Percentiles rank a stretch among this genome's conserved stretches.
Conservation (phyloP, 257 asterid genomes). For the Cinchona pubescens region DNA sequence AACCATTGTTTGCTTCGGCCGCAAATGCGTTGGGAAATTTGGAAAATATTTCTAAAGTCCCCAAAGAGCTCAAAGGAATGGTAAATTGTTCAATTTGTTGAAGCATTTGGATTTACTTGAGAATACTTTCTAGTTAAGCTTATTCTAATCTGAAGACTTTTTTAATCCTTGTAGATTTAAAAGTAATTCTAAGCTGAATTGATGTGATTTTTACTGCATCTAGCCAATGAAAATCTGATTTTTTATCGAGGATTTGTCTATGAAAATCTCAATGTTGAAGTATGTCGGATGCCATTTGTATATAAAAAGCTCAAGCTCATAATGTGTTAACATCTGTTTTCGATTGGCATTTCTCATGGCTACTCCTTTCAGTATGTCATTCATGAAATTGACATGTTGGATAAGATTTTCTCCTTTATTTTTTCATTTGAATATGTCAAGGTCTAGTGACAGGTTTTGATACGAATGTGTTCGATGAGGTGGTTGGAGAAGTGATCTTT, state of each 20-base stretch:
- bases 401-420: too few species aligned
- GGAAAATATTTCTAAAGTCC: constrained; percentile 69
- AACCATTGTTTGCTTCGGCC: constrained; percentile 85
- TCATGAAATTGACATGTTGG: too few species aligned
- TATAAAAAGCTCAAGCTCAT: too few species aligned
- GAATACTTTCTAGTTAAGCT: not conserved
- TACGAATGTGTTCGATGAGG: too few species aligned
- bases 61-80: constrained; percentile 95
- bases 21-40: constrained; percentile 82
- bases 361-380: too few species aligned
- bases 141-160: not conserved
- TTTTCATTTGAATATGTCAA: not conserved
- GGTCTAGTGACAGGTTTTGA: not conserved
- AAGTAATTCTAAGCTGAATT: not conserved
- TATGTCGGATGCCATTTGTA: too few species aligned
- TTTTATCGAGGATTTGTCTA: too few species aligned
- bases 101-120: not conserved
- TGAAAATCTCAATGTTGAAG: not conserved
- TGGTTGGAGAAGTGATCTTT: not conserved
- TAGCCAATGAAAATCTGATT: not conserved
- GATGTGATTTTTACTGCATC: too few species aligned
- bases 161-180: too few species aligned
- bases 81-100: constrained; percentile 32
- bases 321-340: too few species aligned
- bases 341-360: too few species aligned